Evolutionary conservation across 139 green algal species (phyloP).

Genomic region (Mesotaenium endlicherianum): DNA sequence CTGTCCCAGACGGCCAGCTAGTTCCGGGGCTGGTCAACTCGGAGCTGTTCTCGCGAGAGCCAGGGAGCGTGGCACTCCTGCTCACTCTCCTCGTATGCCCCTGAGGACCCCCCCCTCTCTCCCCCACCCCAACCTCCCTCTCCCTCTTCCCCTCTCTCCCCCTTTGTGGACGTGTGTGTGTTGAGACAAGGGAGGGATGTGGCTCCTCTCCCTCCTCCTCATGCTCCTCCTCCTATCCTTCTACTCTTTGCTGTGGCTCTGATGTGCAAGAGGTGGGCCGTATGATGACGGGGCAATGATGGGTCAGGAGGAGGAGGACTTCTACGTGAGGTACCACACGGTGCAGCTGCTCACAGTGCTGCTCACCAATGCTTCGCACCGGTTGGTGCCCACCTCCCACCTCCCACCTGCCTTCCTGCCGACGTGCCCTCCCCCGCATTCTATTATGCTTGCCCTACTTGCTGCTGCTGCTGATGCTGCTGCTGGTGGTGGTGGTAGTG

Average conservation of each 20-base stretch:
- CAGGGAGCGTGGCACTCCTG: conserved; percentile 68
- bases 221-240: neutral
- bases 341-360: conserved; percentile 79
- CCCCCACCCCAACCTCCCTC: neutral
- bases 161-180: too few relatives aligned
- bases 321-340: conserved; percentile 84
- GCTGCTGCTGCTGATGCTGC: too few relatives aligned
- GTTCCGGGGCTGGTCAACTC: conserved; percentile 49
- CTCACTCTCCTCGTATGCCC: conserved; percentile 60
- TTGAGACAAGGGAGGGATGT: too few relatives aligned
- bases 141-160: neutral
- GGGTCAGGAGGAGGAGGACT: conserved; percentile 76
- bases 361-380: conserved; percentile 49
- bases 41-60: conserved; percentile 70
- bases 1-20: neutral
- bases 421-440: too few relatives aligned
- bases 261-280: neutral
- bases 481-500: too few relatives aligned
- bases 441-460: too few relatives aligned
- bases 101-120: neutral
- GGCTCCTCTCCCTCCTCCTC: neutral
- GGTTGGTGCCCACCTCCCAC: neutral
- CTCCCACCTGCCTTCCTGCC: neutral
- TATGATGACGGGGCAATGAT: too few relatives aligned
- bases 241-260: neutral